These are phyloP conservation scores for Skeletonema potamos DNA, from an alignment of 108 stramenopile species.

Conservation along the genomic window DNA sequence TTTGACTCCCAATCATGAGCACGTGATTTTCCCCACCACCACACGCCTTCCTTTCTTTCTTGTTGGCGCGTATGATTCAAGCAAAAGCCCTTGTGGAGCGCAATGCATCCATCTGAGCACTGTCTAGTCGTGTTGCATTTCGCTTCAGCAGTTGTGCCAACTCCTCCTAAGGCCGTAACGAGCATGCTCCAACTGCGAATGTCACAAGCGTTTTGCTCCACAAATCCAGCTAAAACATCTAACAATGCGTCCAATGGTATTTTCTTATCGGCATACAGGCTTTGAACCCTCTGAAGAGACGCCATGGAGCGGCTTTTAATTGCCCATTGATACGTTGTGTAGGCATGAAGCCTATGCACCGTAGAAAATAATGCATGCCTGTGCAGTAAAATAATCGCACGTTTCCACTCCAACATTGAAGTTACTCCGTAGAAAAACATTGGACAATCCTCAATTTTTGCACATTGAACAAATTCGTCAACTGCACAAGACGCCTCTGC, in stretches of 20 bases:
- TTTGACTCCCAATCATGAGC: background rate
- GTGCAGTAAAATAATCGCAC: constrained; percentile 18
- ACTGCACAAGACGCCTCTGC: constrained; percentile 17
- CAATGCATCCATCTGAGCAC: background rate
- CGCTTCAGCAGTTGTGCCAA: background rate
- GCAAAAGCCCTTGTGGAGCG: background rate
- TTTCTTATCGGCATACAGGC: constrained; percentile 13
- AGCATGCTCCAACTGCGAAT: constrained; percentile 16
- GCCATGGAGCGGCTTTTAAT: constrained; percentile 4
- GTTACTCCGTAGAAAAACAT: constrained; percentile 42
- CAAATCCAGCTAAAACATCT: constrained; percentile 28
- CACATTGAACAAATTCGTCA: constrained; percentile 18
- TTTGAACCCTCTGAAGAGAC: constrained; percentile 25
- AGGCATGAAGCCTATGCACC: constrained; percentile 22
- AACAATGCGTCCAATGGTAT: constrained; percentile 20
- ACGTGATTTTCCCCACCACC: background rate
- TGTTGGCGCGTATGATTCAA: background rate
- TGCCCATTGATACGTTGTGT: constrained; percentile 34
- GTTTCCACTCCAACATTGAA: constrained; percentile 44
- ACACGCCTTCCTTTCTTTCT: background rate
- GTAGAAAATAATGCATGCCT: constrained; percentile 17
- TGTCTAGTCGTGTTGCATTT: background rate
- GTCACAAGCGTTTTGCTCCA: constrained; percentile 24
- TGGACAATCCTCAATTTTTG: constrained; percentile 17
- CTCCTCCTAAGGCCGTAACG: constrained; percentile 8